Evolutionary conservation across 2,329 filamentous ascomycete species (phyloP), one percentile per base, ranked within the genome.

Genomic region (Rachicladosporium sp.): DNA sequence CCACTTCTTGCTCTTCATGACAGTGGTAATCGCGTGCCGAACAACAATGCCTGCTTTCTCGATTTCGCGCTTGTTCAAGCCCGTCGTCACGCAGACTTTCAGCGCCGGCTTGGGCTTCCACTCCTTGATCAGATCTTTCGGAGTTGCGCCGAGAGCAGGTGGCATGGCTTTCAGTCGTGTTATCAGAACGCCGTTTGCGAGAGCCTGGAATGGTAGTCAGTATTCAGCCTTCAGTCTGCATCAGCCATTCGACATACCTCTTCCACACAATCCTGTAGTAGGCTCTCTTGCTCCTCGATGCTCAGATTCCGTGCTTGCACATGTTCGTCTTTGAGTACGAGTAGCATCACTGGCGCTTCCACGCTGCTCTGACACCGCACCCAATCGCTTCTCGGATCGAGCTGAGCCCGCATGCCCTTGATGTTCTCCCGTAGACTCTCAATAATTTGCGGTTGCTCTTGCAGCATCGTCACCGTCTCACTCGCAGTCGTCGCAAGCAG

Each of bases 381-480:
- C 85, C 88, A 96, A 53, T 98, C 91, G 57, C 87, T 94, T 43
- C 89, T 76, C 3, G 88, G 88, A 53, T 96, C 88, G 29, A 98
- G 68, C 61, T 95, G 88, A 6, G 78, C 77, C 54, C 80, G 77
- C 80, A 98, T 86, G 0, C 78, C 72, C 58, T 78, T 82, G 58
- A 88, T 87, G 54, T 93, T 89, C 50, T 96, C 89, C 38, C 88
- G 75, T 54, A 93, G 76, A 49, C 80, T 79, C 1, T 69, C 66
- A 37, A 96, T 66, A 30, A 93, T 78, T 42, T 93, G 85, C 0
- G 89, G 88, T 55, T 82, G 87, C 32, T 82, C 82, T 62, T 95
- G 87, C 37, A 98, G 70, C 50, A 96, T 67, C 41, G 79, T 78
- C 42, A 96, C 73, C 1, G 87, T 89, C 64, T 95, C 91, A 57